These are phyloP conservation scores for Claviceps spartinae DNA, from an alignment of 2,329 filamentous ascomycete genomes.

Conservation along the genomic window DNA sequence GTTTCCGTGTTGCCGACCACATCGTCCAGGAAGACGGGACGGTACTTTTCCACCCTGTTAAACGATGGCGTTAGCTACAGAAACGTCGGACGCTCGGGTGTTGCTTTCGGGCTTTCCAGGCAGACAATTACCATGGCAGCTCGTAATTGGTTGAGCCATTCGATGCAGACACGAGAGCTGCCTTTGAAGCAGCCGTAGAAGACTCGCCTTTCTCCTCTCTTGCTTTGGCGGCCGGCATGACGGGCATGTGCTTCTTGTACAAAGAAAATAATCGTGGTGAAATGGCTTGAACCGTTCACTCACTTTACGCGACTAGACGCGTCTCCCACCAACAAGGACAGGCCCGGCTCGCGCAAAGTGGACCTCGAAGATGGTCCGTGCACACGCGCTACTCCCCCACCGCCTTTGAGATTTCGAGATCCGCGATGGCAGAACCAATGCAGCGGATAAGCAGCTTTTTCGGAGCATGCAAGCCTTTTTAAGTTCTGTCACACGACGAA, in stretches of 20 bases:
- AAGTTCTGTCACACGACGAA: not conserved
- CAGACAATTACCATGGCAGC: slow-evolving; percentile 52
- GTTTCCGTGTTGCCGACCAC: slow-evolving; percentile 97
- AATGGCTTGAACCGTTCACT: slow-evolving; percentile 6
- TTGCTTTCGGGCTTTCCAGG: not conserved
- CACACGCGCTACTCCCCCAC: slow-evolving; percentile 13
- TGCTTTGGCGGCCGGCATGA: slow-evolving; percentile 38
- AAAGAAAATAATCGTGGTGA: slow-evolving; percentile 7
- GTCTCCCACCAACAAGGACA: slow-evolving; percentile 9
- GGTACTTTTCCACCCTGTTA: slow-evolving; percentile 91
- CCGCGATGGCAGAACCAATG: slow-evolving; percentile 4
- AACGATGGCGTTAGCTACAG: not conserved
- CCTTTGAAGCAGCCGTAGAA: slow-evolving; percentile 45
- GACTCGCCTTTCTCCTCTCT: slow-evolving; percentile 43
- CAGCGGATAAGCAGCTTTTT: slow-evolving; percentile 7
- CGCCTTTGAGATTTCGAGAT: slow-evolving; percentile 12
- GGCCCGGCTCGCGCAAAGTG: not conserved
- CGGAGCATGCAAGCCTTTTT: not conserved
- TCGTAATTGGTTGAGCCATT: slow-evolving; percentile 51
- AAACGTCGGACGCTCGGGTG: too few species aligned
- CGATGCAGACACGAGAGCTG: slow-evolving; percentile 34
- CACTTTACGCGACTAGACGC: slow-evolving; percentile 28
- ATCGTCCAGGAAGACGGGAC: slow-evolving; percentile 88
- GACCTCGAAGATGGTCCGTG: slow-evolving; percentile 14
- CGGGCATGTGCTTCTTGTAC: slow-evolving; percentile 14